These are phyloP conservation scores for Gryganskiella cystojenkinii DNA, from an alignment of 192 early-diverging fungal species.

Conservation along the genomic window DNA sequence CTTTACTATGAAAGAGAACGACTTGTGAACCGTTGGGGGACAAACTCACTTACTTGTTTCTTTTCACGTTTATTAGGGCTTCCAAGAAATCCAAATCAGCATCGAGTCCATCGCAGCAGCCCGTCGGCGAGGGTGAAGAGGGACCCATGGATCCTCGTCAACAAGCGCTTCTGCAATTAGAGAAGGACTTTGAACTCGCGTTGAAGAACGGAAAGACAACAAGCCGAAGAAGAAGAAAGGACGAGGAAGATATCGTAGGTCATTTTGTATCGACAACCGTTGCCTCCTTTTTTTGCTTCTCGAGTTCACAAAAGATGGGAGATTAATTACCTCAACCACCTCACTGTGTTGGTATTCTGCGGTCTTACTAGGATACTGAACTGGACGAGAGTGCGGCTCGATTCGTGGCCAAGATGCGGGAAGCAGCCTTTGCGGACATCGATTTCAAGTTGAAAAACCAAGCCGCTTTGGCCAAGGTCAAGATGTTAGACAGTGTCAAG, in stretches of 20 bases:
- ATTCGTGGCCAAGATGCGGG: constrained; percentile 46
- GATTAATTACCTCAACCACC: too few species aligned
- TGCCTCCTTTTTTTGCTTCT: background rate
- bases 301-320: too few species aligned
- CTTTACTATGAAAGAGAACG: background rate
- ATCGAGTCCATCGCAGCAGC: background rate
- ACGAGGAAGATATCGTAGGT: constrained; percentile 40
- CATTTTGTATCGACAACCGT: background rate
- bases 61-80: constrained; percentile 6
- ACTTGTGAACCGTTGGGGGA: background rate
- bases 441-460: constrained; percentile 68
- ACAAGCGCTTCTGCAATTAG: constrained; percentile 26
- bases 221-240: constrained; percentile 35
- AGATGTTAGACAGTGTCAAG: constrained; percentile 67
- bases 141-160: constrained; percentile 29
- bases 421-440: constrained; percentile 71
- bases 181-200: constrained; percentile 41
- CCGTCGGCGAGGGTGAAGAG: constrained; percentile 14
- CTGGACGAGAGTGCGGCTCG: constrained; percentile 32
- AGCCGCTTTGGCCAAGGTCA: constrained; percentile 77
- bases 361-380: constrained; percentile 19
- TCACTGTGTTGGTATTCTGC: too few species aligned
- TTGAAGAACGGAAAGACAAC: constrained; percentile 43
- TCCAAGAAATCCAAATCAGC: constrained; percentile 17
- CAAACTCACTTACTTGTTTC: background rate